Evolutionary conservation across 495 filamentous ascomycete genomes (phyloP), one percentile per base, ranked within the genome.

Genomic region (Ascodesmis nigricans): DNA sequence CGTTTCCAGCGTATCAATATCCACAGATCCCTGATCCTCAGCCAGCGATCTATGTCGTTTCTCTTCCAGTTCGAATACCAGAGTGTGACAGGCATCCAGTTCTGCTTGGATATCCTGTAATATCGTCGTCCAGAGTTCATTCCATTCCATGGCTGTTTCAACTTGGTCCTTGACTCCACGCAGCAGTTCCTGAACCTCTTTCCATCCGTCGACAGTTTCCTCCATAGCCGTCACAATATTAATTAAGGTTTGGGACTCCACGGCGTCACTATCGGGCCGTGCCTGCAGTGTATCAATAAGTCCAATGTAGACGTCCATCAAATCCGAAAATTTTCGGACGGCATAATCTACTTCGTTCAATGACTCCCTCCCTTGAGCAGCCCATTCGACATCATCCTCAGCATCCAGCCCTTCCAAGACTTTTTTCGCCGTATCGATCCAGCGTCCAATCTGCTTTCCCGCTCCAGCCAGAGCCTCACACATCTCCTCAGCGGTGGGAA

Each of bases 11-110:
- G 91, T 80, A 37, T 75, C 75, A 43, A 91, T 73, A 49, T 93
- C 87, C 27, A 91, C 60, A 7, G 64, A 65, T 22, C 71, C 66
- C 51, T 57, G 52, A 34, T 73, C 69, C 21, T 65, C 63, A 47
- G 70, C 58, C 42, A 75, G 58, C 30, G 65, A 69, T 54, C 67
- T 73, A 46, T 95, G 82, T 26, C 87, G 62, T 36, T 75, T 70
- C 55, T 93, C 84, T 54, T 97, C 84, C 78, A 95, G 90, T 52
- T 95, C 82, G 45, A 92, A 93, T 21, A 95, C 75, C 25, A 90
- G 58, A 21, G 71, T 64, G 50, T 69, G 67, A 8, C 93, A 66
- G 5, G 74, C 73, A 39, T 91, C 79, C 53, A 92, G 67, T 55
- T 97, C 87, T 35, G 73, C 66, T 23, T 78, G 76, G 28, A 97